Conservation (phyloP, 768 basidiomycete genomes). For the Tricholoma furcatifolium region DNA sequence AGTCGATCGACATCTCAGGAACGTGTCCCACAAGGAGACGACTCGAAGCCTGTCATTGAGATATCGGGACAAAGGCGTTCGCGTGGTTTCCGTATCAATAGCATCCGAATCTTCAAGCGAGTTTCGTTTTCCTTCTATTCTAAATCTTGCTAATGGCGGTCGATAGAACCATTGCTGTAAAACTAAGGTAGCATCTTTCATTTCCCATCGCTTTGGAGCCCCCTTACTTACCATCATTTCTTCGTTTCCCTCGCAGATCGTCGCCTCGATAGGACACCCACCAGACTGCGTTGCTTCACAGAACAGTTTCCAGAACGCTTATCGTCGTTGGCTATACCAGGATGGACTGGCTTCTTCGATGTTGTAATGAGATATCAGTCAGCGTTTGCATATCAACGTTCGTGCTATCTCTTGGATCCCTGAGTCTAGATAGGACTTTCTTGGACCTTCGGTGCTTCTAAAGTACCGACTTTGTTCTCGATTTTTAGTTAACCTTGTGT, state of each 20-base stretch:
- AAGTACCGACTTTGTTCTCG: neutral
- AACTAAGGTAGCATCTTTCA: slow-evolving; percentile 15
- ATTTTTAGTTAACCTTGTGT: neutral
- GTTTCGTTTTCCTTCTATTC: slow-evolving; percentile 2
- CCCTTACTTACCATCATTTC: neutral
- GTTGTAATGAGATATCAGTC: too few species aligned
- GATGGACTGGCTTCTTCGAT: neutral
- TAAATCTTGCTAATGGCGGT: neutral
- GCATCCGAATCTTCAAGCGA: slow-evolving; percentile 19
- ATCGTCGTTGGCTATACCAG: neutral
- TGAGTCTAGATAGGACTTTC: slow-evolving; percentile 10
- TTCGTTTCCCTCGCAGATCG: slow-evolving; percentile 3
- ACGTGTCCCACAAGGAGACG: neutral
- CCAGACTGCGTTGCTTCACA: neutral
- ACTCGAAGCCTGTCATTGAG: slow-evolving; percentile 9
- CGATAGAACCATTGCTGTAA: slow-evolving; percentile 18
- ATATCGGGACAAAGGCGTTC: slow-evolving; percentile 13
- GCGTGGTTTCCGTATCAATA: slow-evolving; percentile 16
- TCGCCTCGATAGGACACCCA: slow-evolving; percentile 3
- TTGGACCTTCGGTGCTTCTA: slow-evolving; percentile 2
- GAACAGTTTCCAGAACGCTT: neutral
- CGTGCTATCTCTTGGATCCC: neutral
- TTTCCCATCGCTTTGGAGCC: neutral
- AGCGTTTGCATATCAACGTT: neutral
- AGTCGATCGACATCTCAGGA: neutral